Conservation (phyloP, 371 early-diverging fungal genomes). For the Blakeslea trispora region DNA sequence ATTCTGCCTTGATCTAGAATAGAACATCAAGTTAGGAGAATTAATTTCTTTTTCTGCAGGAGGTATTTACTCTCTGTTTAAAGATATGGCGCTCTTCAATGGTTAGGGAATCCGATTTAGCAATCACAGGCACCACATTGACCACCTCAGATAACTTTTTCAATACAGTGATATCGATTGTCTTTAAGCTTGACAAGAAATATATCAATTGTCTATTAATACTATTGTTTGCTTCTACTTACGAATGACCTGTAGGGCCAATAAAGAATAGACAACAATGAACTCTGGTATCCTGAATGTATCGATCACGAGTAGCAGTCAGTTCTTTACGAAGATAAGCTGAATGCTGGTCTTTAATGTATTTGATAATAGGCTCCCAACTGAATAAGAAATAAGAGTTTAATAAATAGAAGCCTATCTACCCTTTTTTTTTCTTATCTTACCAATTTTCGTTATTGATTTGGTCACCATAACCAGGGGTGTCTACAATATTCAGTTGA, state of each 20-base stretch:
- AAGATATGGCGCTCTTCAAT: conserved; percentile 71
- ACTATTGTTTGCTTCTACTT: too few species aligned
- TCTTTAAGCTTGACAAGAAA: conserved; percentile 62
- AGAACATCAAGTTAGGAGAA: too few species aligned
- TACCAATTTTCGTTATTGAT: conserved; percentile 89
- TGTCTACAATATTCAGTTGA: conserved; percentile 81
- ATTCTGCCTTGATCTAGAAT: conserved; percentile 79
- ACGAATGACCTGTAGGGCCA: conserved; percentile 73
- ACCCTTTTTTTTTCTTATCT: too few species aligned
- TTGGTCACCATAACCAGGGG: conserved; percentile 79
- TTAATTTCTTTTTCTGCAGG: neutral
- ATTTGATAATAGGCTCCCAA: conserved; percentile 90
- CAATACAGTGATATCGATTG: conserved; percentile 75
- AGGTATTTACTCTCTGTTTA: conserved; percentile 63
- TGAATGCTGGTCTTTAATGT: conserved; percentile 91
- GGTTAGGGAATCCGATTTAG: conserved; percentile 86
- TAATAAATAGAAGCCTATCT: too few species aligned
- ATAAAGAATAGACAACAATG: conserved; percentile 83
- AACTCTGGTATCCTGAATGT: conserved; percentile 82
- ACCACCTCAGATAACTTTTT: conserved; percentile 70
- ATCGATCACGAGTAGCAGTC: conserved; percentile 79
- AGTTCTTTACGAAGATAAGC: conserved; percentile 87
- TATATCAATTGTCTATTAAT: neutral
- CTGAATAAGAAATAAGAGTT: conserved; percentile 26
- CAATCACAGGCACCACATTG: conserved; percentile 85